Percentiles rank a stretch among this genome's conserved stretches.
Evolutionary conservation across 225 moss, liverwort and hornwort genomes (phyloP).

Genomic region (Lunularia cruciata): DNA sequence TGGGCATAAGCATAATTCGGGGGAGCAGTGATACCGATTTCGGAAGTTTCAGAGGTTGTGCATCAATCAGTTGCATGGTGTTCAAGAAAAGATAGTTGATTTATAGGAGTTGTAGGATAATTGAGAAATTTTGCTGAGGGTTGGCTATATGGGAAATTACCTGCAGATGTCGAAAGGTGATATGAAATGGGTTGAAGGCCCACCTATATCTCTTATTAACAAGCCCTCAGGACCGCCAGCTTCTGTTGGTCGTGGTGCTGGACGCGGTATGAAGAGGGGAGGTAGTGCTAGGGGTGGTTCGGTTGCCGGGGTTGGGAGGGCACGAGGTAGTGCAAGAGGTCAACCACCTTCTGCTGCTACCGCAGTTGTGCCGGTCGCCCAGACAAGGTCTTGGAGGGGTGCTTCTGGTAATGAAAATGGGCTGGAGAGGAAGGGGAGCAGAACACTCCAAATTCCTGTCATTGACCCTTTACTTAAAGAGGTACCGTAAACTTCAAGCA

Average conservation of each 20-base stretch:
- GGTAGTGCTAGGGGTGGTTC: constrained; percentile 42
- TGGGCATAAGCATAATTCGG: not conserved
- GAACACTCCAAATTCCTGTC: constrained; percentile 42
- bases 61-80: no score
- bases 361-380: constrained; percentile 40
- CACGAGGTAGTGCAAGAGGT: constrained; percentile 46
- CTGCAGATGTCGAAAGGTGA: constrained; percentile 51
- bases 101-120: not conserved
- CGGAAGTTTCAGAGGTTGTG: not conserved
- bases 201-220: constrained; percentile 36
- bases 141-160: not conserved
- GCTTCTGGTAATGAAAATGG: constrained; percentile 41
- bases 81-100: no score
- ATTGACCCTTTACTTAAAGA: constrained; percentile 51
- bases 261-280: constrained; percentile 49
- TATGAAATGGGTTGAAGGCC: constrained; percentile 54
- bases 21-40: no score
- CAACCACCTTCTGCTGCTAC: constrained; percentile 27
- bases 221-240: constrained; percentile 42
- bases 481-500: constrained; percentile 18
- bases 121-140: not conserved
- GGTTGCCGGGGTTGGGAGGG: constrained; percentile 40
- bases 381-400: constrained; percentile 50
- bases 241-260: constrained; percentile 44
- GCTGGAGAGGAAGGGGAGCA: constrained; percentile 47